A percentile compares a stretch with the other conserved stretches of the same genome.
Conservation (phyloP, 192 early-diverging fungal genomes). For the Jimgerdemannia lactiflua region DNA sequence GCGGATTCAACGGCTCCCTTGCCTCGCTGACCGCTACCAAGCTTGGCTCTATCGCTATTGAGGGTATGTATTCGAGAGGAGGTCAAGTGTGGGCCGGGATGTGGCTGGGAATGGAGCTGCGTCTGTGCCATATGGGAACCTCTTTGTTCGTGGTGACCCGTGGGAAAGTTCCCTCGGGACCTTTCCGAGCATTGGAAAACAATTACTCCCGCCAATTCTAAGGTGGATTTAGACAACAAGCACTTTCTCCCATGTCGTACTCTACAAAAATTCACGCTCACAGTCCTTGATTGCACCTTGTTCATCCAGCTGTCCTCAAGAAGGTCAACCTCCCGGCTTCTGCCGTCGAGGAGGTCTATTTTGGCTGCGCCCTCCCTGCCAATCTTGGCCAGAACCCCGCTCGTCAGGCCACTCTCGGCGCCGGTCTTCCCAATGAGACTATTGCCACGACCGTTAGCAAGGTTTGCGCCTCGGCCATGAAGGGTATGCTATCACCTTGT, state of each 20-base stretch:
- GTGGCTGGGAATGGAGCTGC: not conserved
- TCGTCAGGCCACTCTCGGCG: slow-evolving; percentile 73
- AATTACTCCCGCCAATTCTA: no score
- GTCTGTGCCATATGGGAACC: no score
- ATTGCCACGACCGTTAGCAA: slow-evolving; percentile 81
- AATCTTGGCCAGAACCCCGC: slow-evolving; percentile 84
- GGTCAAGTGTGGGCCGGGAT: not conserved
- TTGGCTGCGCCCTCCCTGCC: slow-evolving; percentile 78
- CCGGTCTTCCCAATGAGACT: slow-evolving; percentile 62
- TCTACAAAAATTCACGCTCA: no score
- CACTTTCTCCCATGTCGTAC: no score
- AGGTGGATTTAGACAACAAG: no score
- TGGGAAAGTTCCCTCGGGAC: no score
- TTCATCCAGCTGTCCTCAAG: slow-evolving; percentile 40
- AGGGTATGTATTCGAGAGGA: slow-evolving; percentile 47
- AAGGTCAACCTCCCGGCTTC: slow-evolving; percentile 56
- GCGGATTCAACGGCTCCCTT: slow-evolving; percentile 88
- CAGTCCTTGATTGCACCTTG: no score
- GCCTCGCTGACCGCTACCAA: slow-evolving; percentile 77
- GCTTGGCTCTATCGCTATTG: slow-evolving; percentile 86
- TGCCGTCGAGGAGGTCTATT: slow-evolving; percentile 71
- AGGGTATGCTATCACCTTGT: slow-evolving; percentile 26
- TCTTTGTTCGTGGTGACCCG: no score
- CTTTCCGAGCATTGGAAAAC: no score
- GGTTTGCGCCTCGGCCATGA: slow-evolving; percentile 83